Evolutionary conservation across 441 rosid species (phyloP).

Genomic region (Gossypium davidsonii): DNA sequence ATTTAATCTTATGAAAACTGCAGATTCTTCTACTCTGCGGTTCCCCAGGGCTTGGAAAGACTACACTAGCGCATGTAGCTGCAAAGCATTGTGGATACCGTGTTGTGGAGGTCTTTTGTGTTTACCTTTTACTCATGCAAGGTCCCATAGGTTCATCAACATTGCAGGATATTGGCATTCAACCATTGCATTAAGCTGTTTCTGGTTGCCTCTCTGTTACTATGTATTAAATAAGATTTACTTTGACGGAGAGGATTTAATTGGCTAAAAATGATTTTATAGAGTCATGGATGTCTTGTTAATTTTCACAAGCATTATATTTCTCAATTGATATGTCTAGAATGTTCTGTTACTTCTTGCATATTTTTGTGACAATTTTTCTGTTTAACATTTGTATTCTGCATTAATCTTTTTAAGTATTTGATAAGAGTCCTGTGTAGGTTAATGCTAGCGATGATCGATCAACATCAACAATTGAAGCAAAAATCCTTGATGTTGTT

Average conservation of each 20-base stretch:
- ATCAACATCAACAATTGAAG: constrained; percentile 73
- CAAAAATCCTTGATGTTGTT: constrained; percentile 92
- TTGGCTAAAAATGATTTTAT: neutral
- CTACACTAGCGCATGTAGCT: constrained; percentile 96
- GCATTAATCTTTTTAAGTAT: neutral
- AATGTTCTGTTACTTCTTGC: neutral
- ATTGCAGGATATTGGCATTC: neutral
- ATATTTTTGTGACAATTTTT: neutral
- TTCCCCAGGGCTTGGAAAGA: constrained; percentile 99
- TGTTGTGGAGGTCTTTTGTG: constrained; percentile 73
- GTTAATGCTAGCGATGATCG: constrained; percentile 98
- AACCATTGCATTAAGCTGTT: neutral
- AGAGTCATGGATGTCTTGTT: neutral
- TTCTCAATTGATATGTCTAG: neutral
- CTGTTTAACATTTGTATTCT: neutral
- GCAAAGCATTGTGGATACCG: constrained; percentile 98
- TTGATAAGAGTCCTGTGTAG: constrained; percentile 33
- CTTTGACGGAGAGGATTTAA: neutral
- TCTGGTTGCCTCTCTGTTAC: neutral
- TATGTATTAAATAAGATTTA: neutral
- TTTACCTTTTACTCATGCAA: constrained; percentile 21
- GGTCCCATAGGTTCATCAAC: constrained; percentile 4
- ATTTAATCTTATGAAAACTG: constrained; percentile 25
- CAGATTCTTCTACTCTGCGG: constrained; percentile 98
- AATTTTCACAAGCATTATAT: neutral